Conservation (phyloP, 2,329 filamentous ascomycete genomes). For the Cladosporium colombiae region DNA sequence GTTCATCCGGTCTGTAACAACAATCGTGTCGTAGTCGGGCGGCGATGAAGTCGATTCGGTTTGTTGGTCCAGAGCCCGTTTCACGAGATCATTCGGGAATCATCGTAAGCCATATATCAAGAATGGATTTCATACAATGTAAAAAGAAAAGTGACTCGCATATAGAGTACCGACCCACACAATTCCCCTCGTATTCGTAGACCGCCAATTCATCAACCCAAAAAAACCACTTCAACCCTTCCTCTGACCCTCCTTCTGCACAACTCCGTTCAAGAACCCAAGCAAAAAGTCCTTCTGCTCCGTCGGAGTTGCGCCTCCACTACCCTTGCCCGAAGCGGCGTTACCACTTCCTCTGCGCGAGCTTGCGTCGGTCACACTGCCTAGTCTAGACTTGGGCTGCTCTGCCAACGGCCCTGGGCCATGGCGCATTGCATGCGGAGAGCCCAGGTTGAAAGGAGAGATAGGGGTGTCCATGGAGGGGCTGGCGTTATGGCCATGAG, state of each 20-base stretch:
- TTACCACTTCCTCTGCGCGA: background rate
- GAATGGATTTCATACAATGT: background rate
- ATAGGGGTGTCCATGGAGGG: constrained; percentile 35
- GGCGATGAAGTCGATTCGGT: too few species aligned
- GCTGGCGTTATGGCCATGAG: constrained; percentile 14
- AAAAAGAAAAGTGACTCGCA: background rate
- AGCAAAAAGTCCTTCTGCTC: constrained; percentile 40
- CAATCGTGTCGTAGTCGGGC: too few species aligned
- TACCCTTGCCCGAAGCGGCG: constrained; percentile 23
- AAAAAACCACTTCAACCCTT: background rate
- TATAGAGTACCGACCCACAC: background rate
- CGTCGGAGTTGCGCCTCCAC: constrained; percentile 30
- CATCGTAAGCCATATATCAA: too few species aligned
- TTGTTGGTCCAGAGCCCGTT: too few species aligned
- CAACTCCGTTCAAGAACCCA: constrained; percentile 40
- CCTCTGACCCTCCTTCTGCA: constrained; percentile 33
- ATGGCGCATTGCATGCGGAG: constrained; percentile 25
- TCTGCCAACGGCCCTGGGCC: constrained; percentile 19
- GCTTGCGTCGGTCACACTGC: constrained; percentile 27
- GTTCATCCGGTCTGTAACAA: too few species aligned
- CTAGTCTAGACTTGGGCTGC: constrained; percentile 27
- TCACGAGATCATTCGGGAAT: too few species aligned
- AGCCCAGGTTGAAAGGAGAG: constrained; percentile 36
- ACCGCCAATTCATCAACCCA: background rate
- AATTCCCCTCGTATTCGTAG: background rate